Evolutionary conservation across 2,329 filamentous ascomycete species (phyloP), one percentile per base, ranked within the genome.

Genomic region (Tolypocladium capitatum): DNA sequence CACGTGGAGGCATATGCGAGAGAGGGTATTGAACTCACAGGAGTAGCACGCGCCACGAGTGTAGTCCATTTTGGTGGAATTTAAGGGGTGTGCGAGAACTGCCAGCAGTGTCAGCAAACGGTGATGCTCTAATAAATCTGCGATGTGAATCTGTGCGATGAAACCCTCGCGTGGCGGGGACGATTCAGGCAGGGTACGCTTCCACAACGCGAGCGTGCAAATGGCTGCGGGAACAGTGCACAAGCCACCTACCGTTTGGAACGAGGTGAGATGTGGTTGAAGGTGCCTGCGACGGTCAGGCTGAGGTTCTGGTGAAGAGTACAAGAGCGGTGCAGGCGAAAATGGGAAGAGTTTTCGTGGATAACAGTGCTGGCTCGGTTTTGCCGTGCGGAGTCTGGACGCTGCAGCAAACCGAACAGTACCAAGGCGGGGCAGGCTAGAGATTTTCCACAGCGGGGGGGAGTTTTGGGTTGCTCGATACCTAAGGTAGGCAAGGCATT

Each of bases 31-130:
- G 16, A 46, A 68, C 70, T 71, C 58, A 73, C 70, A 73, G 56
- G 68, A 71, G 62, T 75, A 76, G 67, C 73, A 76, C 53, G 70
- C 67, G 58, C 72, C 71, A 53, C 65, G 68, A 48, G 60, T 56
- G 55, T 56, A 70, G 49, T 74, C 71, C 72, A 75, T 75, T 34
- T 20, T 45, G 43, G 7, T 46, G 14, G 44, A 11, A 28, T 16
- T 13, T 27, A 9, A 28, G 45, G 34, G 21, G 35, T 40, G 30
- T 32, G n/a, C n/a, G 45, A 40, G n/a, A 36, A 9, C 34, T 28
- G 27, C 8, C 14, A 13, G 27, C 45, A 21, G 28, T 31, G 18
- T 30, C 45, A 38, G 34, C 34, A 36, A 38, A 31, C 21, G 13
- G 24, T 40, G 16, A 32, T 7, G 35, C 18, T 32, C 16, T 30